Percentiles rank a stretch among this genome's conserved stretches.
phyloP scores from a whole-genome alignment of 495 filamentous ascomycete species.

The Penicillium riverlandense region DNA sequence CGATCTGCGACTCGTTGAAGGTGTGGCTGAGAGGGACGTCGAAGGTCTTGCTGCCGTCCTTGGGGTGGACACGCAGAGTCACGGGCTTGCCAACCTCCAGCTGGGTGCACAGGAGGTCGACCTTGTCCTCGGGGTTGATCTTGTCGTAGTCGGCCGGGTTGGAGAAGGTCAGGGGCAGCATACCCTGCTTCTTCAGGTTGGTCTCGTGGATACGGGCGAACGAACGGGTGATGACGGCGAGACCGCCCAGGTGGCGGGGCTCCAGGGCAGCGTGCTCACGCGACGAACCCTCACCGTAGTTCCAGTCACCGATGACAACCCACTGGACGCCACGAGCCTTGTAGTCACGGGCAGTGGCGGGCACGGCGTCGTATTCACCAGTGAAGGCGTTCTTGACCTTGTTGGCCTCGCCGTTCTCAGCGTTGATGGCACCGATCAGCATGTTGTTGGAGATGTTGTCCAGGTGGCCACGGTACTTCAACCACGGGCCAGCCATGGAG shows the following conservation, averaged over 20 bases:
- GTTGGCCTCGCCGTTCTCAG: conserved; percentile 94
- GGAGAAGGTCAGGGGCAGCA: conserved; percentile 93
- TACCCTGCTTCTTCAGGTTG: conserved; percentile 99
- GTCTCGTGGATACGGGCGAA: conserved; percentile 99
- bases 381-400: conserved; percentile 90
- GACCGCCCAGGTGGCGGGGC: conserved; percentile 92
- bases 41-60: conserved; percentile 64
- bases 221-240: conserved; percentile 91
- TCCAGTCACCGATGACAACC: conserved; percentile 99
- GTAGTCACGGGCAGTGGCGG: conserved; percentile 94
- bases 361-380: conserved; percentile 78
- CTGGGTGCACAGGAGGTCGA: conserved; percentile 85
- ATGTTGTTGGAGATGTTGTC: conserved; percentile 99
- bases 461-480: conserved; percentile 99
- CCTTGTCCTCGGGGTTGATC: conserved; percentile 87
- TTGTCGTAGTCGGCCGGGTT: conserved; percentile 97
- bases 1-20: conserved; percentile 93
- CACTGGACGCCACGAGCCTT: conserved; percentile 93
- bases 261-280: conserved; percentile 98
- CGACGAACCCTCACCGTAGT: conserved; percentile 96
- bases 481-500: conserved; percentile 95
- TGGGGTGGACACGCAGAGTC: conserved; percentile 84
- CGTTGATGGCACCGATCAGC: conserved; percentile 96
- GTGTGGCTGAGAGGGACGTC: conserved; percentile 85
- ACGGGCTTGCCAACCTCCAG: conserved; percentile 90